Base-by-base conservation (phyloP, 108 stramenopile species). In the Cyclotella baltica region DNA sequence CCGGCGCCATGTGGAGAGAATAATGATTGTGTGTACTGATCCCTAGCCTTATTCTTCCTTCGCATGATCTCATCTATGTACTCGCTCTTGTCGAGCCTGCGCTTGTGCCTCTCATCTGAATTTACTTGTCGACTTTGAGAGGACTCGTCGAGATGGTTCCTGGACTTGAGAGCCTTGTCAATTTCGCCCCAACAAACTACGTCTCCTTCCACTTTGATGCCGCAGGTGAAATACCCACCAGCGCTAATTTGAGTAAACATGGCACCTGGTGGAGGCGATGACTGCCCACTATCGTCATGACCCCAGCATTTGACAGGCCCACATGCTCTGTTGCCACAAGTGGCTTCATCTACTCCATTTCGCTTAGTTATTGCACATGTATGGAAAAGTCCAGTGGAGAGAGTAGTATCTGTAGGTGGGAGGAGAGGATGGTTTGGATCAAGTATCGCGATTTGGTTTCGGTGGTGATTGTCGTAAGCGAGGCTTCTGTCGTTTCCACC, bases 241-340 rank as follows among this genome's bases (percentile, higher is more conserved):
- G 63, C 64, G 25, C 72, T 67, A 11, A 80, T 62, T 27, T 80
- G 55, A 10, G 52, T 66, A 43, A 80, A 67, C 53, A 78, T 62
- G 63, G 75, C 58, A 52, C 78, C 73, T 20, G 73, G 67, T 27
- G 78, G 73, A 30, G 78, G 66, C 19, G 51, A 40, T 22, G 78
- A 62, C 36, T 80, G 73, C 0, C 73, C 73, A 15, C 33, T 36
- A 50, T 80, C 66, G 29, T 80, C 67, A 40, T 75, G 64, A 22
- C 73, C 78, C 65, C 65, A 80, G 66, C 78, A 80, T 47, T 75
- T 73, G 18, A 67, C 73, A 23, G 78, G 73, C 0, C 73, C 78
- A 33, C 78, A 78, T 51, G 23, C 35, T n/a, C 46, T 59, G 19
- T 40, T 53, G 27, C 76, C 59, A 48, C 69, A 78, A 4, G 62